A percentile compares a stretch with the other conserved stretches of the same genome.
Evolutionary conservation across 2,329 filamentous ascomycete species (phyloP).

Genomic region (Cladorrhinum sp.): DNA sequence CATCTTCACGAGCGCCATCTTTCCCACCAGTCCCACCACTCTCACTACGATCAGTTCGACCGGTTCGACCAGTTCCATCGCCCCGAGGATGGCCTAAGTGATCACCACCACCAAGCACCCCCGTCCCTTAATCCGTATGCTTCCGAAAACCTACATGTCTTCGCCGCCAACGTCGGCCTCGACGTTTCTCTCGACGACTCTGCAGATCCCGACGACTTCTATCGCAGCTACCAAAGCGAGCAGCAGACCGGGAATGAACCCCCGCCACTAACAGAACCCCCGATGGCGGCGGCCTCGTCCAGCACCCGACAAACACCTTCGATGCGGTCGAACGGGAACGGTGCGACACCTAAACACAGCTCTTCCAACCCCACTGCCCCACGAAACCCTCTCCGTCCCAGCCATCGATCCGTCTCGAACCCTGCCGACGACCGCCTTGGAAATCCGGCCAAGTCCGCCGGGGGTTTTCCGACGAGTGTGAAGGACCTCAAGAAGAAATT

Average conservation of each 20-base stretch:
- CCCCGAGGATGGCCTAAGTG: not conserved
- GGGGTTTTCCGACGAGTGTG: slow-evolving; percentile 80
- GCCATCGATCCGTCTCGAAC: slow-evolving; percentile 54
- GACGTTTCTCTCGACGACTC: slow-evolving; percentile 32
- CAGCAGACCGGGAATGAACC: slow-evolving; percentile 32
- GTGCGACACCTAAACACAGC: slow-evolving; percentile 46
- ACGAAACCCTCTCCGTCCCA: slow-evolving; percentile 39
- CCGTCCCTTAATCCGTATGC: slow-evolving; percentile 36
- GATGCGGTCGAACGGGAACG: slow-evolving; percentile 50
- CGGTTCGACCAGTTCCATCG: slow-evolving; percentile 3
- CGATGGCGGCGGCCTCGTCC: slow-evolving; percentile 40
- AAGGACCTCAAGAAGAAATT: slow-evolving; percentile 78
- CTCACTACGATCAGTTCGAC: slow-evolving; percentile 13
- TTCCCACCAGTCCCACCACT: slow-evolving; percentile 4
- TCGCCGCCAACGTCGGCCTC: slow-evolving; percentile 30
- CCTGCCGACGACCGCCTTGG: slow-evolving; percentile 47
- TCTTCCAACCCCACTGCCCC: slow-evolving; percentile 29
- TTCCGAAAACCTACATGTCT: slow-evolving; percentile 37
- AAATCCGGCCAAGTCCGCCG: slow-evolving; percentile 43
- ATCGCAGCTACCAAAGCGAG: slow-evolving; percentile 47
- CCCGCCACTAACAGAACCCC: slow-evolving; percentile 31
- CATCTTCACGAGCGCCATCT: slow-evolving; percentile 6
- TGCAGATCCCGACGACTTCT: slow-evolving; percentile 55
- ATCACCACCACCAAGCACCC: slow-evolving; percentile 6
- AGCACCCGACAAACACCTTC: slow-evolving; percentile 42